Evolutionary conservation across 2,329 filamentous ascomycete genomes (phyloP).

Genomic region (Neopestalotiopsis clavispora): DNA sequence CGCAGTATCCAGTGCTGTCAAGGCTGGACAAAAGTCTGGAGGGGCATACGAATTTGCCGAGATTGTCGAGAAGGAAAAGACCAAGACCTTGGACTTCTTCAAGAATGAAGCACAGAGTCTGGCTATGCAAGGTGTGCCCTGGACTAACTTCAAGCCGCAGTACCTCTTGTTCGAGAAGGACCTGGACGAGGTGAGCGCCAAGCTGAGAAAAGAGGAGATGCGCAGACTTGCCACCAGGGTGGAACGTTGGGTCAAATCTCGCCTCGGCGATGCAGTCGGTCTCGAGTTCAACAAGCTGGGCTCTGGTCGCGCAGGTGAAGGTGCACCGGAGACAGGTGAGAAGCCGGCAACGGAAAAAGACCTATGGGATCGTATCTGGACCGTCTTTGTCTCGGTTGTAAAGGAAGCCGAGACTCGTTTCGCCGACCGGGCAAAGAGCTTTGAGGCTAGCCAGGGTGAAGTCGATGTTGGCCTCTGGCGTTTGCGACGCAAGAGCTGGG

Average conservation of each 20-base stretch:
- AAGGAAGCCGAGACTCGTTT: constrained; percentile 86
- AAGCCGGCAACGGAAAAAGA: constrained; percentile 78
- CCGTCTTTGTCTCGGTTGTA: constrained; percentile 80
- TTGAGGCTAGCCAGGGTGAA: constrained; percentile 90
- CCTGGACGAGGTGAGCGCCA: constrained; percentile 83
- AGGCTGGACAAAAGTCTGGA: constrained; percentile 90
- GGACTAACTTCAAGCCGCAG: constrained; percentile 88
- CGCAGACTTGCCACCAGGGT: constrained; percentile 86
- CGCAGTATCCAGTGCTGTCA: constrained; percentile 84
- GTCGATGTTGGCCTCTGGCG: constrained; percentile 93
- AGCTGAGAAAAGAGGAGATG: constrained; percentile 94
- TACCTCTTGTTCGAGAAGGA: constrained; percentile 85
- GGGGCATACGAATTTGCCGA: constrained; percentile 92
- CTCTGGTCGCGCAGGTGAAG: constrained; percentile 81
- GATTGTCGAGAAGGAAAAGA: constrained; percentile 85
- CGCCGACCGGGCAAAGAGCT: constrained; percentile 86
- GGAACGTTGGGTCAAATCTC: constrained; percentile 90
- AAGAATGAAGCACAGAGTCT: constrained; percentile 76
- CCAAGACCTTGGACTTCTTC: constrained; percentile 75
- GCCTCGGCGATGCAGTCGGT: constrained; percentile 84
- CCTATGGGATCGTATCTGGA: constrained; percentile 96
- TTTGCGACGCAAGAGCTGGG: constrained; percentile 92
- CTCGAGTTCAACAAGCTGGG: constrained; percentile 96
- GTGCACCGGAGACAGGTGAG: constrained; percentile 78
- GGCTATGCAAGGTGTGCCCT: constrained; percentile 77